Base-by-base conservation (phyloP, 371 early-diverging fungal species). In the Ordospora colligata region DNA sequence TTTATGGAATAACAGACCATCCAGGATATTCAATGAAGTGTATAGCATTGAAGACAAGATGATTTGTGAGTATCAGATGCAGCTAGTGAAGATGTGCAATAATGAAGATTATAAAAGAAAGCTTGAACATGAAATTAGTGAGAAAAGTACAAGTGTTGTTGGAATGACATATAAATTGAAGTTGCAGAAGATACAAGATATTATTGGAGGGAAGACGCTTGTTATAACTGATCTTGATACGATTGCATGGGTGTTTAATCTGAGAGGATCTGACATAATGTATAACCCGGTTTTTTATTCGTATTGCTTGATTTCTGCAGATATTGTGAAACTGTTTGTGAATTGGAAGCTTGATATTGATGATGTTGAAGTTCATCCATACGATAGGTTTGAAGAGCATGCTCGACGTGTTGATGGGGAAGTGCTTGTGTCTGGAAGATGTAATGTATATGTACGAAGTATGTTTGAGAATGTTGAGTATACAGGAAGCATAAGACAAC, bases 281-380 rank as follows among this genome's bases (percentile, higher is more conserved):
- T 96, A 90, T 86, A 96, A 95, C 84, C 95, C 97, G 0, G 93
- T 96, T 8, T 97, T 98, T 84, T 94, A 92, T 82, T 85, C 95
- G 2, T 96, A 93, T 82, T 88, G 91, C 5, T 72, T 91, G 19
- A 84, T 97, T 32, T 90, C 93, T 11, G 76, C 82, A 53, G 83
- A 86, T 43, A 83, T 86, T 6, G 87, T 86, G 40, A 85, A 86
- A 45, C 87, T 98, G 0, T 97, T 91, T 80, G 87, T 92, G 7
- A 88, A 93, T 73, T 84, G 87, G 3, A 91, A 92, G 76, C 82
- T 87, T 6, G 19, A 40, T 1, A 78, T 83, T 17, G 86, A 87
- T 17, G 90, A 78, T 19, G 63, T 79, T 0, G 47, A 67, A 21
- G 46, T 86, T n/a, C 22, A 27, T 19, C 51, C 50, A 45, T 82